phyloP scores from a whole-genome alignment of 2,329 filamentous ascomycete species.

The Phaeosphaeria sp. region DNA sequence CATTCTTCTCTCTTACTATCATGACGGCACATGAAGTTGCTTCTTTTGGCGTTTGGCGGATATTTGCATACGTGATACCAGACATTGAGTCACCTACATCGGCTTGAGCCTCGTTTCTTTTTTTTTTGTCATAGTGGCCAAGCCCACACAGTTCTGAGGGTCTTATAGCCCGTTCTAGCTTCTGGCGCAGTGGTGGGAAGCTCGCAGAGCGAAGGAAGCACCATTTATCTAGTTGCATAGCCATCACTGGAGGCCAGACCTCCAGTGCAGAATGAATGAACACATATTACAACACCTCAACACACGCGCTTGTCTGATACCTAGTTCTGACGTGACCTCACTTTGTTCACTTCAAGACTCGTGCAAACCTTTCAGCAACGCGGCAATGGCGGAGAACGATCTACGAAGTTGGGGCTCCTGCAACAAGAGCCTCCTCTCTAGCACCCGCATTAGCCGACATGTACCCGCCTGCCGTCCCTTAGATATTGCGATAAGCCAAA shows the following conservation, averaged over 20 bases:
- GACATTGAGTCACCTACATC: conserved; percentile 44
- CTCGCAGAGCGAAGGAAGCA: conserved; percentile 10
- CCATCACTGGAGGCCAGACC: conserved; percentile 1
- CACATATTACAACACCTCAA: not conserved
- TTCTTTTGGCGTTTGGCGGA: conserved; percentile 36
- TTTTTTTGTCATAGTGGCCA: conserved; percentile 15
- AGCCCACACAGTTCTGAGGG: not conserved
- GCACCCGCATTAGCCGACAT: not conserved
- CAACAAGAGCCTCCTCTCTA: conserved; percentile 3
- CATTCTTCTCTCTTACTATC: conserved; percentile 31
- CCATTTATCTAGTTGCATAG: conserved; percentile 4
- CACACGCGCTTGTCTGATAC: not conserved
- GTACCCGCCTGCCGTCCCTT: conserved; percentile 1
- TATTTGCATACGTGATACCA: conserved; percentile 45
- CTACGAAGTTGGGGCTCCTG: not conserved
- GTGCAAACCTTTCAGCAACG: too few relatives aligned
- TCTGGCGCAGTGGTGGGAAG: conserved; percentile 1
- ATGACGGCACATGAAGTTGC: conserved; percentile 37
- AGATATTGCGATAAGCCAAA: conserved; percentile 1
- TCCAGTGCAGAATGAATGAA: conserved; percentile 4
- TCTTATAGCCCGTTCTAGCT: conserved; percentile 1
- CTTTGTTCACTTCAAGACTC: too few relatives aligned
- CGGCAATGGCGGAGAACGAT: not conserved
- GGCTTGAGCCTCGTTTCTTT: conserved; percentile 33
- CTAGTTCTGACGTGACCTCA: too few relatives aligned